phyloP scores from a whole-genome alignment of 2,329 filamentous ascomycete genomes.

The Geosmithia flava region DNA sequence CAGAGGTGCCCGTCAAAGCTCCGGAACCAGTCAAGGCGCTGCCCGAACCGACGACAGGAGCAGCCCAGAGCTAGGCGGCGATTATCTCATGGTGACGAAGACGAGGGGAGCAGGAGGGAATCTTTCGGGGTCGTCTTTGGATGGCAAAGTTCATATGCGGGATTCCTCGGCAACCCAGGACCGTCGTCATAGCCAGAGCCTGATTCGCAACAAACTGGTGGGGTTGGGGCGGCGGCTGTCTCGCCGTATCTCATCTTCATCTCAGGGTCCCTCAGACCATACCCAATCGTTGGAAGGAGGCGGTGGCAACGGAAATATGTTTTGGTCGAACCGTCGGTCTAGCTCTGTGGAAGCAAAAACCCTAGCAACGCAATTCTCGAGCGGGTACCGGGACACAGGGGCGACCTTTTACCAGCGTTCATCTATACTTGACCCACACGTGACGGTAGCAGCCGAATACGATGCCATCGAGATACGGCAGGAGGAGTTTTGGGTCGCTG shows the following conservation, averaged over 20 bases:
- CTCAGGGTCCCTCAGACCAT: neutral
- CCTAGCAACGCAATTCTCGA: neutral
- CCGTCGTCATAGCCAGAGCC: neutral
- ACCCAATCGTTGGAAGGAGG: neutral
- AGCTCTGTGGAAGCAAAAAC: neutral
- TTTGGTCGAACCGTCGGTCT: neutral
- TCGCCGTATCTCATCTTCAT: neutral
- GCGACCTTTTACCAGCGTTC: neutral
- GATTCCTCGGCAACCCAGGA: neutral
- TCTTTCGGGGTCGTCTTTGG: neutral
- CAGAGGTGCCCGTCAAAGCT: neutral
- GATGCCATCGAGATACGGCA: conserved; percentile 4
- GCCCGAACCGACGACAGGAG: neutral
- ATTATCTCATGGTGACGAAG: neutral
- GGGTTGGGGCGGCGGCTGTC: neutral
- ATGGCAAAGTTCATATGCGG: too few relatives aligned
- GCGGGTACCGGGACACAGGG: neutral
- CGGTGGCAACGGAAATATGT: neutral
- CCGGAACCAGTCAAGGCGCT: neutral
- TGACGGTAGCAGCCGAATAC: conserved; percentile 4
- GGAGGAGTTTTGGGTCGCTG: conserved; percentile 6
- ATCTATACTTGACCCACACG: conserved; percentile 6
- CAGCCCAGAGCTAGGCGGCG: neutral
- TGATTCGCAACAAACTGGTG: neutral
- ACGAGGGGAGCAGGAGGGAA: neutral